Evolutionary conservation across 2,329 filamentous ascomycete species (phyloP), one percentile per base, ranked within the genome.

Genomic region (Pyrenochaeta sp.): DNA sequence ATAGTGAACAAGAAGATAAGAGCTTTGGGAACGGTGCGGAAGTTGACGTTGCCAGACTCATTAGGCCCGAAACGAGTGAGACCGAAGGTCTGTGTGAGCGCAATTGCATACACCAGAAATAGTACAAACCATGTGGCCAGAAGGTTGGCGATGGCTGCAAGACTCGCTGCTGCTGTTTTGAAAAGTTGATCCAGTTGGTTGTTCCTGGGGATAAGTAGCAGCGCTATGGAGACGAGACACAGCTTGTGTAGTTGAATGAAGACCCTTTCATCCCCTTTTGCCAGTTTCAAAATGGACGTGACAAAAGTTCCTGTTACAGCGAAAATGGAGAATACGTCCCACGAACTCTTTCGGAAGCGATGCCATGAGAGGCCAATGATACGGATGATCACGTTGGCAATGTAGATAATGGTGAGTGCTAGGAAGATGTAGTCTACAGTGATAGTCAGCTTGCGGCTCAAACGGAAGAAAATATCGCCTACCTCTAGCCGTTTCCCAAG

Each of bases 151-250:
- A 99, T 99, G 13, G 89, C 86, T 2, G 89, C 87, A 58, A 99
- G 75, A 84, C 90, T 96, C 39, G 93, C 94, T 8, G 94, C 94
- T 0, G 93, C 95, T 2, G 95, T 99, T 72, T 99, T 99, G 83
- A 99, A 99, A 0, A 99, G 83, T 69, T 99, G 94, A 67, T 99
- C 95, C 15, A 99, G 81, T 35, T 96, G 92, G 61, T 99, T 95
- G 68, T 99, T 99, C 37, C 95, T 84, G 1, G 94, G 94, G 49
- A 99, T 99, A 22, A 99, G 81, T 37, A 99, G 78, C 7, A 97
- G 80, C 2, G 94, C 86, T 41, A 97, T 88, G 7, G 90, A 87
- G 14, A 97, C 94, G 21, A 99, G 80, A 69, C 96, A 96, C 48
- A 96, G 83, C 72, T 99, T 99, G 77, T 97, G 91, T 21, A 96